phyloP scores from a whole-genome alignment of 2,329 filamentous ascomycete genomes.

The Fusarium robinianum region DNA sequence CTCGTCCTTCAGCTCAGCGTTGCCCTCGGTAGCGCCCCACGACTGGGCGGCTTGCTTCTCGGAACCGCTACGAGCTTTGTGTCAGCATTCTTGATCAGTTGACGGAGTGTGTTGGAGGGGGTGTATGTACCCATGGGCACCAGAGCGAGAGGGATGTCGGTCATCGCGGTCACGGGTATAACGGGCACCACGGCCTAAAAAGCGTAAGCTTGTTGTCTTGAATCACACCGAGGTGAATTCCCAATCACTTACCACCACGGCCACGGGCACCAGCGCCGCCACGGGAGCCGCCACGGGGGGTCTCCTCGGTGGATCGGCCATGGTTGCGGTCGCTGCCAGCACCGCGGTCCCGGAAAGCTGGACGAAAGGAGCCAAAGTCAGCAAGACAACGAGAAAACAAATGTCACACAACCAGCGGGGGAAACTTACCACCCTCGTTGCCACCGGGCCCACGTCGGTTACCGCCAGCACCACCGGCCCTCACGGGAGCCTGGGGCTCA shows the following conservation, averaged over 20 bases:
- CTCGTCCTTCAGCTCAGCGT: slow-evolving; percentile 88
- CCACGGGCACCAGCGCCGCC: slow-evolving; percentile 67
- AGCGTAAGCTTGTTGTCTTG: slow-evolving; percentile 8
- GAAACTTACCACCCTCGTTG: slow-evolving; percentile 81
- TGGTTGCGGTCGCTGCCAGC: slow-evolving; percentile 84
- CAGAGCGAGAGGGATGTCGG: slow-evolving; percentile 54
- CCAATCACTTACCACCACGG: slow-evolving; percentile 56
- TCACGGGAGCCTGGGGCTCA: slow-evolving; percentile 70
- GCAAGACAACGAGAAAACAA: slow-evolving; percentile 15
- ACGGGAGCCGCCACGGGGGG: slow-evolving; percentile 57
- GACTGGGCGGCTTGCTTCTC: slow-evolving; percentile 87
- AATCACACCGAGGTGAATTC: neutral
- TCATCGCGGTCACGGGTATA: slow-evolving; percentile 60
- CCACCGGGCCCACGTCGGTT: slow-evolving; percentile 65
- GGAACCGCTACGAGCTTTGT: slow-evolving; percentile 63
- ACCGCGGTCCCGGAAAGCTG: slow-evolving; percentile 90
- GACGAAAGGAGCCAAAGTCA: slow-evolving; percentile 26
- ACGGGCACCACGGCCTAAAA: slow-evolving; percentile 57
- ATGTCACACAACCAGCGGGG: neutral
- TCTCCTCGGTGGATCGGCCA: slow-evolving; percentile 75
- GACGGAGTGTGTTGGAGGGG: neutral
- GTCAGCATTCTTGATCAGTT: slow-evolving; percentile 20
- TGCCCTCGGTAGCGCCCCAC: slow-evolving; percentile 84
- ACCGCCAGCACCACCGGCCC: slow-evolving; percentile 47
- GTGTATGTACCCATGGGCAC: slow-evolving; percentile 51